Evolutionary conservation across 108 stramenopile genomes (phyloP).

Genomic region (Nitzschia sp.): DNA sequence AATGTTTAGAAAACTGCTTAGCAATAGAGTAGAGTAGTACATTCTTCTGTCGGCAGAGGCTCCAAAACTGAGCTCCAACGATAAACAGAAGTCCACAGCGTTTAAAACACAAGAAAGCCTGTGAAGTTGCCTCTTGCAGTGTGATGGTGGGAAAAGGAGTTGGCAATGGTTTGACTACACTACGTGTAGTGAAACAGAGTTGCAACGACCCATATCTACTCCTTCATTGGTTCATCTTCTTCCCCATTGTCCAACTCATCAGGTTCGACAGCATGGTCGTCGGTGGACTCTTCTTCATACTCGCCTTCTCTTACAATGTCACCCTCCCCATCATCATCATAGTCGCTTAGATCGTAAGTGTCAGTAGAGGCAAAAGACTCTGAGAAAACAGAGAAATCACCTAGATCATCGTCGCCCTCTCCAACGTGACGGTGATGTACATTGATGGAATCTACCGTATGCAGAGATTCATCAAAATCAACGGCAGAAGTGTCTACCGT

Average conservation of each 20-base stretch:
- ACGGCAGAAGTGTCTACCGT: not conserved
- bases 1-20: no score
- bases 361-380: conserved; percentile 36
- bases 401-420: conserved; percentile 16
- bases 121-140: no score
- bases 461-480: conserved; percentile 29
- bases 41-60: no score
- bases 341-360: conserved; percentile 28
- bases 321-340: conserved; percentile 24
- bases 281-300: conserved; percentile 1
- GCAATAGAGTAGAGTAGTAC: no score
- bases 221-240: conserved; percentile 18
- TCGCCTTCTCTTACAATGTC: conserved; percentile 8
- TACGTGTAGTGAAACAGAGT: no score
- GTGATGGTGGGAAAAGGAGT: no score
- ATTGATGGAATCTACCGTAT: conserved; percentile 24
- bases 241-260: not conserved
- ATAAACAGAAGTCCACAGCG: no score
- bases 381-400: conserved; percentile 38
- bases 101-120: no score
- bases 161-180: no score
- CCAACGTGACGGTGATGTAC: conserved; percentile 24
- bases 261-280: conserved; percentile 6
- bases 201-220: not conserved
- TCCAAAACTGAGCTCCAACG: no score